Base-by-base conservation (phyloP, 2,329 filamentous ascomycete genomes). In the Cyclaneusma minus region DNA sequence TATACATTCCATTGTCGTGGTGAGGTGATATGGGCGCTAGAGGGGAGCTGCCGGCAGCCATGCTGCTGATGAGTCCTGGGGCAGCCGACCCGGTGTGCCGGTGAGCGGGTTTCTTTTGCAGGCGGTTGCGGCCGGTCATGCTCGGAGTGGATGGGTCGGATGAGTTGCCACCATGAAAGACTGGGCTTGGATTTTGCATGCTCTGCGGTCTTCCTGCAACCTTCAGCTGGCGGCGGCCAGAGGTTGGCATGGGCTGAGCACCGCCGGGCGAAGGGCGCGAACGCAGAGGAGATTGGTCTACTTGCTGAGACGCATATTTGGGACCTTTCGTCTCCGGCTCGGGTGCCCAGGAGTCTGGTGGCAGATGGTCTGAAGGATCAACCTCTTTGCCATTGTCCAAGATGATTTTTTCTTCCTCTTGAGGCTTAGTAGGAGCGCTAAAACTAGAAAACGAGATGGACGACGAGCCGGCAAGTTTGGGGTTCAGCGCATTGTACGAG, bases 331-430 rank as follows among this genome's bases (percentile, higher is more conserved):
- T 61, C 38, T 80, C 74, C 0, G 78, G 78, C 41, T 84, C 78
- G 0, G 78, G 77, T 2, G 78, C 78, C 77, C 77, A 84, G 2
- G 69, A 69, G 29, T 80, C 71, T 44, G 79, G 64, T 0, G 78
- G 78, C 9, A 85, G 58, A 43, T 85, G 79, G 47, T 87, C 80
- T 1, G 77, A 82, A 1, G 80, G 80, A 42, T 87, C 80, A 29
- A 87, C 65, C 40, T 83, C 75, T 29, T 75, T 64, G 5, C 80
- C 80, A 43, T 83, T 77, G 35, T 78, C 64, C 1, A 70, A 77
- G 28, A 84, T 71, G 33, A 85, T 82, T 42, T 81, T 81, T 6
- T 68, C 73, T 6, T 40, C 33, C 11, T 37, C 11, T 16, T 13
- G 25, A 22, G 41, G 41, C 16, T 32, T 29, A 7, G 37, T 34